These are phyloP conservation scores for Colletotrichum costaricense DNA, from an alignment of 2,329 filamentous ascomycete species.

Conservation along the genomic window DNA sequence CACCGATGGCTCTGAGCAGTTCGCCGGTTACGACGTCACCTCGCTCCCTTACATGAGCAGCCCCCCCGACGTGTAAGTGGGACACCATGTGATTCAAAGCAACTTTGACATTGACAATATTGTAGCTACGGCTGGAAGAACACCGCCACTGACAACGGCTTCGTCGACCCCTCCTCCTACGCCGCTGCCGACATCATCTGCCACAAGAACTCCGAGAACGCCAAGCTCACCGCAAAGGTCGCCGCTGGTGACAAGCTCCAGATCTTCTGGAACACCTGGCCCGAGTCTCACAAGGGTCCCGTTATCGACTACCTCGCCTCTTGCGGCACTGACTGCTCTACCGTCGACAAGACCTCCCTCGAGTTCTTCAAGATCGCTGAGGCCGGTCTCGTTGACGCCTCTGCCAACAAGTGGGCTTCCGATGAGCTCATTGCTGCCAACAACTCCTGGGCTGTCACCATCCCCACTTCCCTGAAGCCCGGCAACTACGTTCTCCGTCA, in stretches of 20 bases:
- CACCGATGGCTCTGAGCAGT: slow-evolving; percentile 44
- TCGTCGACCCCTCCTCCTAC: slow-evolving; percentile 56
- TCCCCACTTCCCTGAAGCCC: slow-evolving; percentile 58
- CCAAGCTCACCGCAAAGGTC: slow-evolving; percentile 54
- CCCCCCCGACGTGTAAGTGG: slow-evolving; percentile 43
- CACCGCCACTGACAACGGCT: slow-evolving; percentile 53
- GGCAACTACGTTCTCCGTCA: slow-evolving; percentile 67
- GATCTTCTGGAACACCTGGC: slow-evolving; percentile 74
- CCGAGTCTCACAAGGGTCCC: slow-evolving; percentile 71
- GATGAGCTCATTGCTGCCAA: slow-evolving; percentile 62
- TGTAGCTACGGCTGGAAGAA: slow-evolving; percentile 48
- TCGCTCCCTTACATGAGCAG: slow-evolving; percentile 38
- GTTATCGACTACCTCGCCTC: slow-evolving; percentile 71
- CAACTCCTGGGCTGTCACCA: slow-evolving; percentile 57
- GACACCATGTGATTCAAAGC: no score
- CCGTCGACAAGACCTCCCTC: slow-evolving; percentile 61
- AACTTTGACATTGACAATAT: slow-evolving; percentile 20
- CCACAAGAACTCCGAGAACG: slow-evolving; percentile 55
- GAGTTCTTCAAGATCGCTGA: slow-evolving; percentile 71
- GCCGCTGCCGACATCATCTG: slow-evolving; percentile 58
- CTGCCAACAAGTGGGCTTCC: slow-evolving; percentile 64
- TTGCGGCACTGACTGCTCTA: slow-evolving; percentile 64
- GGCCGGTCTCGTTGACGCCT: slow-evolving; percentile 54
- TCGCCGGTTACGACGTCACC: slow-evolving; percentile 42
- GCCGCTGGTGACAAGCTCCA: slow-evolving; percentile 69